Base-by-base conservation (phyloP, 2,329 filamentous ascomycete species). In the Geosmithia morbida region DNA sequence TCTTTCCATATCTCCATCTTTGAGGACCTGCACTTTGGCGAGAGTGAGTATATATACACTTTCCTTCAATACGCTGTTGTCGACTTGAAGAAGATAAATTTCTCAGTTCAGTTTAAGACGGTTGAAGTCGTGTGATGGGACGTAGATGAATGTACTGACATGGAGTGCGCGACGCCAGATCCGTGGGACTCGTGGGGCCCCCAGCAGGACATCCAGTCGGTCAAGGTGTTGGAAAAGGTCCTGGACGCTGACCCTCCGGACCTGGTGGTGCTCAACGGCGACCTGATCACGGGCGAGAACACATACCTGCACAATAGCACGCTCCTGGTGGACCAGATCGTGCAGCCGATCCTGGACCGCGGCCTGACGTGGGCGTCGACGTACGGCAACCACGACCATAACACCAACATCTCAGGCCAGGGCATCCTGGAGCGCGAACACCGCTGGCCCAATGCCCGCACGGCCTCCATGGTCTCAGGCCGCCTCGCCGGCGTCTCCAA, bases 331-430 rank as follows among this genome's bases (percentile, higher is more conserved):
- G 76, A 84, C 52, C 61, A 71, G 53, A 70, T 83, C 10, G 75
- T 83, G 1, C 61, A 55, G 2, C 80, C 79, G 0, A 61, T 87
- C 0, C 64, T 82, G 1, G 52, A 71, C 3, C 69, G 72, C 16
- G 65, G 66, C 7, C 56, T 83, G 0, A 67, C 68, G 0, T 87
- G 80, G 75, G 81, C 80, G 2, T 79, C 77, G 1, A 80, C 80
- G 0, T 86, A 86, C 51, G 83, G 83, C 0, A 86, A 86, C 49
- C 83, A 87, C 54, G 83, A 87, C 52, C 70, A 72, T 44, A 63
- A 75, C 37, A 74, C 66, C 56, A 81, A 82, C 51, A 60, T 83
- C 8, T 74, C 72, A 0, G 69, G 70, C 17, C 55, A 57, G 29
- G 51, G 55, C 2, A 67, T 72, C n/a, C 57, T 70, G 2, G 59